Conservation (phyloP, 805 yeast species). For the Huiozyma sinensis region DNA sequence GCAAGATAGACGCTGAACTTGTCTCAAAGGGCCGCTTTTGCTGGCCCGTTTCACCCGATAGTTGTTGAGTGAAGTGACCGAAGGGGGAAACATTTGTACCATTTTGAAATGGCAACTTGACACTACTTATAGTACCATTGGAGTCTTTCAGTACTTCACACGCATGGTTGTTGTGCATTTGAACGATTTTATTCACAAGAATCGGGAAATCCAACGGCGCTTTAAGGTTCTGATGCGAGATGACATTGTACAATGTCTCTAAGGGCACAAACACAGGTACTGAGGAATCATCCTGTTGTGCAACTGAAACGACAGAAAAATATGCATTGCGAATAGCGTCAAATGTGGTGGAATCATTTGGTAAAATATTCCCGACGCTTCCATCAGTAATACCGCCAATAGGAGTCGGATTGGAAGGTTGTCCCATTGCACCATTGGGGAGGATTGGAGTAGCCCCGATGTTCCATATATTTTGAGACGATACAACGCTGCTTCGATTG, state of each 20-base stretch:
- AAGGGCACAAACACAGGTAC: constrained; percentile 13
- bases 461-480: neutral
- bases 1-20: too few relatives aligned
- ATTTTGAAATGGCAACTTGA: constrained; percentile 7
- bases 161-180: constrained; percentile 13
- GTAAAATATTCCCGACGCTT: neutral
- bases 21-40: too few relatives aligned
- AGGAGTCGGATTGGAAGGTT: too few relatives aligned
- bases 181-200: constrained; percentile 14
- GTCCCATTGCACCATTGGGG: neutral
- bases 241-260: constrained; percentile 16
- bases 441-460: neutral
- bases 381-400: too few relatives aligned
- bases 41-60: too few relatives aligned
- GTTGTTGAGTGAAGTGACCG: too few relatives aligned
- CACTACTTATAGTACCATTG: constrained; percentile 18
- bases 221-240: constrained; percentile 4
- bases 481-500: neutral
- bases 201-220: constrained; percentile 9
- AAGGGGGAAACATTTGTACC: too few relatives aligned
- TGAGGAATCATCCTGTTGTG: constrained; percentile 5
- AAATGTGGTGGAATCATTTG: neutral
- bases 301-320: constrained; percentile 2
- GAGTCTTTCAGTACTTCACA: constrained; percentile 15
- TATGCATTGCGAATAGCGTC: constrained; percentile 12